Conservation (phyloP, 371 early-diverging fungal species). For the Actinomortierella wolfii region DNA sequence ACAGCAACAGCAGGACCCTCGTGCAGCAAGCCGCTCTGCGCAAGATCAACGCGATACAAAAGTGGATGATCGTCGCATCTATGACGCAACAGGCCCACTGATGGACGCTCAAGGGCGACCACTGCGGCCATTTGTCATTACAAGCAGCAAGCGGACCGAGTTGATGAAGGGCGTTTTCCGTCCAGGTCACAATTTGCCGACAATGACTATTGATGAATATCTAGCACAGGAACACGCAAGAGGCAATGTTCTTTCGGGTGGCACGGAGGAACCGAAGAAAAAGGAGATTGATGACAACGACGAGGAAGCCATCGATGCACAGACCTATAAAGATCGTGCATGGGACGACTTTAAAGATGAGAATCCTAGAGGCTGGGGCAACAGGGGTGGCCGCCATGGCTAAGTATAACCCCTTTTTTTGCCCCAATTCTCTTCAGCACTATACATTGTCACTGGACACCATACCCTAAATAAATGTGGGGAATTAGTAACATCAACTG, state of each 20-base stretch:
- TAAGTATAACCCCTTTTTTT: slow-evolving; percentile 6
- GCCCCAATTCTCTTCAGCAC: no score
- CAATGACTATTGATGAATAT: slow-evolving; percentile 97
- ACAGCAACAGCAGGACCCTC: slow-evolving; percentile 31
- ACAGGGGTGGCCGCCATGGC: slow-evolving; percentile 45
- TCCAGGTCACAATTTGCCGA: slow-evolving; percentile 89
- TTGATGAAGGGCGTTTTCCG: slow-evolving; percentile 84
- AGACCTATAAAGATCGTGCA: slow-evolving; percentile 79
- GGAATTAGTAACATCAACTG: no score
- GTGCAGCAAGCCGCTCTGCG: slow-evolving; percentile 22
- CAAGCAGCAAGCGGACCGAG: slow-evolving; percentile 73
- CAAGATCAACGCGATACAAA: slow-evolving; percentile 22
- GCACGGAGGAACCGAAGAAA: slow-evolving; percentile 66
- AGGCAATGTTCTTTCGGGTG: slow-evolving; percentile 87
- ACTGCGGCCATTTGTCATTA: slow-evolving; percentile 89
- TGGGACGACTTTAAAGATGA: slow-evolving; percentile 95
- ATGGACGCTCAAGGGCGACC: slow-evolving; percentile 52
- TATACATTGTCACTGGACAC: no score
- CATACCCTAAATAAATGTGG: no score
- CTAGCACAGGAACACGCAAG: slow-evolving; percentile 83
- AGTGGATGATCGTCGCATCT: slow-evolving; percentile 25
- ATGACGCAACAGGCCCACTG: slow-evolving; percentile 35
- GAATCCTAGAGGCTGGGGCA: slow-evolving; percentile 93
- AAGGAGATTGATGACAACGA: slow-evolving; percentile 82
- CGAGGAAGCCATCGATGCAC: slow-evolving; percentile 79